Evolutionary conservation across 1,139 yeast species (phyloP).

Genomic region (Kurtzmaniella quercitrusa): DNA sequence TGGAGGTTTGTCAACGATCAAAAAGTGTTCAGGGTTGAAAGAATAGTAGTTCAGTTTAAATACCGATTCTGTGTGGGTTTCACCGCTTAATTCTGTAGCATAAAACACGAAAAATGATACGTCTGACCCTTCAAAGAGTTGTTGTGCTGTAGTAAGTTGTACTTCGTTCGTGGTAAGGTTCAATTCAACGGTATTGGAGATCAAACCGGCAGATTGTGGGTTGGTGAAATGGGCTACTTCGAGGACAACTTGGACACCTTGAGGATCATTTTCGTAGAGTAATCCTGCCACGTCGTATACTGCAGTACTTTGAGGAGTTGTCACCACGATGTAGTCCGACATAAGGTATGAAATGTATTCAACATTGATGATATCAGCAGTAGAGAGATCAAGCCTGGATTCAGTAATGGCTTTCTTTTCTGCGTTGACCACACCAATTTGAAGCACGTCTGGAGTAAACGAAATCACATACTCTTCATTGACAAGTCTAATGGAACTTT

Average conservation of each 20-base stretch:
- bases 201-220: neutral
- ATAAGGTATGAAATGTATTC: conserved; percentile 14
- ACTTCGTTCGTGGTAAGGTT: neutral
- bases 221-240: neutral
- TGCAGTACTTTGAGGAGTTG: conserved; percentile 13
- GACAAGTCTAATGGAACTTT: neutral
- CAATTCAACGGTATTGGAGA: neutral
- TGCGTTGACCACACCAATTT: neutral
- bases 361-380: conserved; percentile 3
- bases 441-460: neutral
- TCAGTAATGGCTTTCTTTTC: neutral
- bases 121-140: neutral
- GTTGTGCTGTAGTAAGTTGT: neutral
- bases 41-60: conserved; percentile 7
- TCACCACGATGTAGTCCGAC: conserved; percentile 15
- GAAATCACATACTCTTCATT: conserved; percentile 3
- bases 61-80: neutral
- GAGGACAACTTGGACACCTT: conserved; percentile 6
- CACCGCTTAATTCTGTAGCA: neutral
- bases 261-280: conserved; percentile 17
- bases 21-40: conserved; percentile 8
- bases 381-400: neutral
- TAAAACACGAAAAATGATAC: neutral
- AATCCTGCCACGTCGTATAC: conserved; percentile 25
- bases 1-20: conserved; percentile 29